These are phyloP conservation scores for Boletellus sp. DNA, from an alignment of 768 basidiomycete species.

Conservation along the genomic window DNA sequence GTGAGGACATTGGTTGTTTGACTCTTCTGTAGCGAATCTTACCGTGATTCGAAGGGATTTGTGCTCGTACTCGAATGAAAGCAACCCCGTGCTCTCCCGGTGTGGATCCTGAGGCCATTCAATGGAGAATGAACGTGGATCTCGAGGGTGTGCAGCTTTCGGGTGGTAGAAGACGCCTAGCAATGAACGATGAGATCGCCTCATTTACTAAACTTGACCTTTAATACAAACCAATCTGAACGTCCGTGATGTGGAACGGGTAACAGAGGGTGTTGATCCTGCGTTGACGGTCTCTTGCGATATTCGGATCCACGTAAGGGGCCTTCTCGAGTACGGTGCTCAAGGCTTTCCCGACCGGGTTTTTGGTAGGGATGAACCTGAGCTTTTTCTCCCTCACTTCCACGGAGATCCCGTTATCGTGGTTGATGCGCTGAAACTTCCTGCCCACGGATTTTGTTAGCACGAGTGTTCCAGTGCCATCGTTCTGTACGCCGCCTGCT, in stretches of 20 bases:
- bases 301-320: conserved; percentile 51
- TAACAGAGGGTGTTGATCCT: conserved; percentile 44
- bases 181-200: not conserved
- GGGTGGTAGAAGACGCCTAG: conserved; percentile 30
- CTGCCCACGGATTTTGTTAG: conserved; percentile 33
- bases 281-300: conserved; percentile 45
- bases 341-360: conserved; percentile 9
- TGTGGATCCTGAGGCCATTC: conserved; percentile 63
- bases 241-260: conserved; percentile 50
- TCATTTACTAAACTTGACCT: not conserved
- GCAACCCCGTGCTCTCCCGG: conserved; percentile 44
- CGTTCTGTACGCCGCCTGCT: conserved; percentile 53
- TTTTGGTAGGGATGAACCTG: conserved; percentile 19
- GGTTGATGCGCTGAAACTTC: conserved; percentile 46
- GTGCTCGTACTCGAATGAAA: conserved; percentile 66
- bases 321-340: conserved; percentile 47
- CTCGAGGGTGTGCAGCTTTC: conserved; percentile 20
- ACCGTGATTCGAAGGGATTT: conserved; percentile 64
- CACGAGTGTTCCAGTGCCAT: conserved; percentile 44
- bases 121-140: conserved; percentile 56
- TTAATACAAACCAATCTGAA: conserved; percentile 61
- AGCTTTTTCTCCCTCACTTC: conserved; percentile 41
- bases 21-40: conserved; percentile 9
- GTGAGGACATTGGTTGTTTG: not conserved
- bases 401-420: conserved; percentile 36